These are phyloP conservation scores for Diplodia corticola DNA, from an alignment of 2,329 filamentous ascomycete genomes.

Conservation along the genomic window DNA sequence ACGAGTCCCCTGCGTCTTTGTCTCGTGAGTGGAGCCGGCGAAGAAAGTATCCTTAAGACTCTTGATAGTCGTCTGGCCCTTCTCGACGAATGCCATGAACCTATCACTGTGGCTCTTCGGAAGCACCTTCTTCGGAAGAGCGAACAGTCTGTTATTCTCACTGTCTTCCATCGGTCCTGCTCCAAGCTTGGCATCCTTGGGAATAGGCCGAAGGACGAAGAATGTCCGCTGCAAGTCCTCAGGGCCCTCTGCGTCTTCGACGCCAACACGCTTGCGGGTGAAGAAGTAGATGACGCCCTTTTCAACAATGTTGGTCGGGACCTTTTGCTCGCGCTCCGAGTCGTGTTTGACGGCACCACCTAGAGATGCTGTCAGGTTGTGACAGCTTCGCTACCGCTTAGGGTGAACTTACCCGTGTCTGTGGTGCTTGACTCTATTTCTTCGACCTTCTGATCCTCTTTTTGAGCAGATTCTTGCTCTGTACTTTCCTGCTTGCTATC, in stretches of 20 bases:
- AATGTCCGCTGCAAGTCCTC: conserved; percentile 75
- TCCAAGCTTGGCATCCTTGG: conserved; percentile 66
- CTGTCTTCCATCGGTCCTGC: conserved; percentile 58
- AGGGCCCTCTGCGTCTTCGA: conserved; percentile 68
- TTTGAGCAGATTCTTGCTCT: conserved; percentile 30
- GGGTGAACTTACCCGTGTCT: background rate
- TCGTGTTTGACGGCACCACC: conserved; percentile 51
- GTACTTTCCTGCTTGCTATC: conserved; percentile 19
- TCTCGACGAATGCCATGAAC: conserved; percentile 83
- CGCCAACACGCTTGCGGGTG: conserved; percentile 72
- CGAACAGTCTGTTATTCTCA: conserved; percentile 68
- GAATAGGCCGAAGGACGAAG: conserved; percentile 75
- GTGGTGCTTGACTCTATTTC: background rate
- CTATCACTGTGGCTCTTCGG: conserved; percentile 67
- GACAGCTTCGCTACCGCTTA: background rate
- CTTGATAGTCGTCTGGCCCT: conserved; percentile 63
- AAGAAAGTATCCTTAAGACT: conserved; percentile 74
- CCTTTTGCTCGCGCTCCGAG: conserved; percentile 50
- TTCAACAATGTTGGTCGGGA: conserved; percentile 69
- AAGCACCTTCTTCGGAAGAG: conserved; percentile 81
- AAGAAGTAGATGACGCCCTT: conserved; percentile 94
- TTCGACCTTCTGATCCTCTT: conserved; percentile 9
- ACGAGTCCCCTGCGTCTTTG: conserved; percentile 71
- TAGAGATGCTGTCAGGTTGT: background rate
- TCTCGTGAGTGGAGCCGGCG: conserved; percentile 66